Evolutionary conservation across 352 stramenopile genomes (phyloP).

Genomic region (Pythium chondricola): DNA sequence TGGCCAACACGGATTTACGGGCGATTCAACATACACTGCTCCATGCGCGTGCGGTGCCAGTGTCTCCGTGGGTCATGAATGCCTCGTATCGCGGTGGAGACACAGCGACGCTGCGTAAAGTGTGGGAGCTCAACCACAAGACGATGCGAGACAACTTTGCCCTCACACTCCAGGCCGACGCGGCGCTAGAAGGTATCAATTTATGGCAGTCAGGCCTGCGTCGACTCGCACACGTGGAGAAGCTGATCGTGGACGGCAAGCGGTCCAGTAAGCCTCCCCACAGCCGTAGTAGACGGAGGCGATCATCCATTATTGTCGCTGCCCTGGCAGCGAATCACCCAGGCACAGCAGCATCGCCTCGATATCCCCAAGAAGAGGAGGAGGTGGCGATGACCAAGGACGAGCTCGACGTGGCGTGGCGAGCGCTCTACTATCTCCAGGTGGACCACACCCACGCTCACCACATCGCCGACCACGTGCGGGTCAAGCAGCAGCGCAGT

Average conservation of each 20-base stretch:
- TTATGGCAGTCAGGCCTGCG: constrained; percentile 9
- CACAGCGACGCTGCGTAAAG: constrained; percentile 13
- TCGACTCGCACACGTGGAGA: constrained; percentile 11
- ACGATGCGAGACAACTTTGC: constrained; percentile 27
- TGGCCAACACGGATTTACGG: constrained; percentile 24
- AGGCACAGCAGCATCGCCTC: neutral
- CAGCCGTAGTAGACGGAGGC: neutral
- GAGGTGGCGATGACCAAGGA: constrained; percentile 15
- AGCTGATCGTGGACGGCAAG: constrained; percentile 1
- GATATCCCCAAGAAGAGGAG: neutral
- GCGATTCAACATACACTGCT: constrained; percentile 28
- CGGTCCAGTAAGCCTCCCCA: neutral
- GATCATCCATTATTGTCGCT: neutral
- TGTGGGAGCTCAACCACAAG: constrained; percentile 18
- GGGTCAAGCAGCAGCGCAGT: constrained; percentile 18
- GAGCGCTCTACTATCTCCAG: constrained; percentile 29
- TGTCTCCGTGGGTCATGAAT: constrained; percentile 9
- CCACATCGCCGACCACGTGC: constrained; percentile 29
- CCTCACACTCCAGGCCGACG: constrained; percentile 27
- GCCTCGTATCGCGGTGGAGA: constrained; percentile 10
- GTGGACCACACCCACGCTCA: constrained; percentile 27
- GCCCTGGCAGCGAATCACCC: neutral
- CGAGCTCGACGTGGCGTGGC: constrained; percentile 28
- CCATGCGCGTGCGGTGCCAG: neutral
- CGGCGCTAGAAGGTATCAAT: constrained; percentile 15